These are phyloP conservation scores for Ambrosiella cleistominuta DNA, from an alignment of 2,329 filamentous ascomycete species.

Conservation along the genomic window DNA sequence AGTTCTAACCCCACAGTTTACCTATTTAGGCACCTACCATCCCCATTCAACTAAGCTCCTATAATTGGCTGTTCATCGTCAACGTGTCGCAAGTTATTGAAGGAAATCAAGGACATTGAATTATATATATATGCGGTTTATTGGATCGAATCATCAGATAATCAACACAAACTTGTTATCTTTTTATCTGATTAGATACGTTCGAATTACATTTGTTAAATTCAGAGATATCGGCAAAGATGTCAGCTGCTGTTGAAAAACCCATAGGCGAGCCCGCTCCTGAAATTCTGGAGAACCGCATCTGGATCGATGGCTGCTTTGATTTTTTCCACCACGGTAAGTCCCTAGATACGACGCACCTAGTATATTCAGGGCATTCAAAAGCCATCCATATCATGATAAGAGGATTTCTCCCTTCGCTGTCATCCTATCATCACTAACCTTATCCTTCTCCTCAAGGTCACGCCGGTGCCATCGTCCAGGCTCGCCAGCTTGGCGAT, in stretches of 20 bases:
- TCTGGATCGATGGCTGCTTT: conserved; percentile 98
- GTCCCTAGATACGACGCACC: conserved; percentile 12
- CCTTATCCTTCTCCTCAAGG: conserved; percentile 32
- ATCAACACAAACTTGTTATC: neutral
- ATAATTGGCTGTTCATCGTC: neutral
- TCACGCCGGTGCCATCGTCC: conserved; percentile 91
- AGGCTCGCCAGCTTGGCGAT: conserved; percentile 76
- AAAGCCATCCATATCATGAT: too few relatives aligned
- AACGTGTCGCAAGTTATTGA: neutral
- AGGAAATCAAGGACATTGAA: neutral
- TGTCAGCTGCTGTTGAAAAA: conserved; percentile 11
- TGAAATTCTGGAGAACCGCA: conserved; percentile 48
- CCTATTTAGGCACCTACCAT: neutral
- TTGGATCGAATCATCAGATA: neutral
- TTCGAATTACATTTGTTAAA: neutral
- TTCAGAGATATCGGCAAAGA: neutral
- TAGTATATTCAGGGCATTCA: too few relatives aligned
- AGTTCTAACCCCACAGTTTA: neutral
- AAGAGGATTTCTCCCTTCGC: neutral
- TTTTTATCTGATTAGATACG: neutral
- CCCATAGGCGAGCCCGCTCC: conserved; percentile 32
- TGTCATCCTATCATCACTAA: neutral
- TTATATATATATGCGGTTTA: neutral
- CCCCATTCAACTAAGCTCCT: neutral
- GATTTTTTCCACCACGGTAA: conserved; percentile 95